Evolutionary conservation across 441 rosid species (phyloP), one percentile per base, ranked within the genome.

Genomic region (Croton laevigatus): DNA sequence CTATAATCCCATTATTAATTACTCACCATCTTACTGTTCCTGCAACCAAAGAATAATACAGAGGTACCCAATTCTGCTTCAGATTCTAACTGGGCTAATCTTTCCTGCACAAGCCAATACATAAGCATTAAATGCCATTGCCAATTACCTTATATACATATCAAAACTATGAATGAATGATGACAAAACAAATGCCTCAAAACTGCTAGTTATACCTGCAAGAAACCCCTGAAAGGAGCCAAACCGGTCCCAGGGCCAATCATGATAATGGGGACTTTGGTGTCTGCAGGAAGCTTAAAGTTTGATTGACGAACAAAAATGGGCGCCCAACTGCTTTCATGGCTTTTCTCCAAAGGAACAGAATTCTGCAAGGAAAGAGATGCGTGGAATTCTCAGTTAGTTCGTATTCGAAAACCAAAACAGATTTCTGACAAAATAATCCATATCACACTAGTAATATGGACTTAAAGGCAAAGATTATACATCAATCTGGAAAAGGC

Each of bases 171-270:
- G 49, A 32, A 59, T 42, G 49, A 63, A 17, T 61, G 46, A 59
- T 64, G 19, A 62, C 8, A n/a, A 27, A 8, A 60, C 17, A 40
- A 14, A 45, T n/a, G 5, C 38, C 52, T 0, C 54, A 60, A 38
- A 1, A 37, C 45, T 53, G 20, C 49, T 19, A 53, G 37, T 48
- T 37, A 22, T 68, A 89, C 95, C 93, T 90, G 99, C 73, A 95
- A 89, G 88, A 95, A 95, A 57, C 98, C 99, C 80, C 99, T 85
- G 81, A 95, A 95, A 60, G 98, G 99, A 81, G 99, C 98, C 75
- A 91, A 81, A 51, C 99, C 99, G 72, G 98, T 93, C 65, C 98
- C 98, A 53, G 99, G 98, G 72, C 99, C 99, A 75, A 95, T 87
- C 98, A 95, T 93, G 59, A 95, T 89, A 74, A 95, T 78, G 32